Conservation (phyloP, 768 basidiomycete species). For the Russula compacta region DNA sequence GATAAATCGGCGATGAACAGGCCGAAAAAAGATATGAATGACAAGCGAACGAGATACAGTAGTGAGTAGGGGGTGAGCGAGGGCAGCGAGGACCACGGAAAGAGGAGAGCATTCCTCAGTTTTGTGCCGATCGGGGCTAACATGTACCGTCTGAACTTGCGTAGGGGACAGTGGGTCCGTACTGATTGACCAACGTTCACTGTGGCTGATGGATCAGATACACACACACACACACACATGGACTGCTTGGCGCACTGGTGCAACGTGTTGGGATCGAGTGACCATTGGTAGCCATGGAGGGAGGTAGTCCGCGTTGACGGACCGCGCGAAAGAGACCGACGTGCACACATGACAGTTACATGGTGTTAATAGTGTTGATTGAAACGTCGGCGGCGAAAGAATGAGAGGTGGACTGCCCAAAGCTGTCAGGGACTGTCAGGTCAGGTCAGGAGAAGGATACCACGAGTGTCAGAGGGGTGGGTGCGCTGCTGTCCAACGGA, state of each 20-base stretch:
- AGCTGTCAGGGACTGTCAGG: slow-evolving; percentile 7
- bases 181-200: neutral
- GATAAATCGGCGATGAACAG: slow-evolving; percentile 15
- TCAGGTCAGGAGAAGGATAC: slow-evolving; percentile 2
- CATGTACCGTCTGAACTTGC: neutral
- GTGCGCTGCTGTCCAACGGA: slow-evolving; percentile 9
- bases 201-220: neutral
- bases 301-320: slow-evolving; percentile 2
- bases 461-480: slow-evolving; percentile 11
- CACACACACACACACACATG: too few species aligned
- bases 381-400: slow-evolving; percentile 16
- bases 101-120: neutral
- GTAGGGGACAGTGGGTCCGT: neutral
- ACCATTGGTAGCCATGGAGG: neutral
- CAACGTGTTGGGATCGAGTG: slow-evolving; percentile 10
- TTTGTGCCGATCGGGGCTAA: slow-evolving; percentile 3
- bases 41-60: neutral
- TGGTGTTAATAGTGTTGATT: slow-evolving; percentile 14
- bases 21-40: neutral
- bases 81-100: neutral
- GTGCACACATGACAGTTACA: slow-evolving; percentile 10
- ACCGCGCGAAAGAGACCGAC: neutral
- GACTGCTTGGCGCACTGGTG: neutral
- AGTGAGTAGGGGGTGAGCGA: neutral
- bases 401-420: slow-evolving; percentile 13